phyloP scores from a whole-genome alignment of 2,329 filamentous ascomycete genomes.

The Rugonectria rugulosa region DNA sequence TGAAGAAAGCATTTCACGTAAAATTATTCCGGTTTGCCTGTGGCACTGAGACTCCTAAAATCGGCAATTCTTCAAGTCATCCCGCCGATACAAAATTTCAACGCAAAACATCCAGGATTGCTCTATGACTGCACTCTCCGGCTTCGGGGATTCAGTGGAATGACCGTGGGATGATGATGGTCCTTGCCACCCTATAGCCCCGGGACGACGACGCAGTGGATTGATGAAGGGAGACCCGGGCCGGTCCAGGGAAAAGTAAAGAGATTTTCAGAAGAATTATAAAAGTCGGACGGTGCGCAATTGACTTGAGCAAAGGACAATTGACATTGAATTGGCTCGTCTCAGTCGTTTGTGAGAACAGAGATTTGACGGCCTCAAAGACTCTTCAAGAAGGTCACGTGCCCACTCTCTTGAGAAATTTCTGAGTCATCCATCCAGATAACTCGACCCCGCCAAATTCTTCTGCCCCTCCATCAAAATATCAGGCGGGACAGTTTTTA shows the following conservation, averaged over 20 bases:
- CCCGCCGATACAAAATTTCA: background rate
- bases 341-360: too few relatives aligned
- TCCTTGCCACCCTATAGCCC: constrained; percentile 6
- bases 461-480: constrained; percentile 11
- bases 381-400: constrained; percentile 6
- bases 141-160: constrained; percentile 31
- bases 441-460: constrained; percentile 11
- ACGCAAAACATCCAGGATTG: background rate
- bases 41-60: background rate
- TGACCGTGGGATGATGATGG: constrained; percentile 25
- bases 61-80: constrained; percentile 5
- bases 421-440: constrained; percentile 14
- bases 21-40: background rate
- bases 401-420: constrained; percentile 1
- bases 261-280: background rate
- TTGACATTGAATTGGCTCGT: too few relatives aligned
- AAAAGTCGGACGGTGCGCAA: background rate
- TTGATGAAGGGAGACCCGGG: background rate
- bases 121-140: constrained; percentile 19
- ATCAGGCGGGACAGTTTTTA: constrained; percentile 11
- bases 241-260: constrained; percentile 2
- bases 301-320: background rate
- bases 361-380: background rate
- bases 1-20: background rate
- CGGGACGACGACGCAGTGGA: constrained; percentile 3